Base-by-base conservation (phyloP, 192 early-diverging fungal genomes). In the Diversispora epigaea region DNA sequence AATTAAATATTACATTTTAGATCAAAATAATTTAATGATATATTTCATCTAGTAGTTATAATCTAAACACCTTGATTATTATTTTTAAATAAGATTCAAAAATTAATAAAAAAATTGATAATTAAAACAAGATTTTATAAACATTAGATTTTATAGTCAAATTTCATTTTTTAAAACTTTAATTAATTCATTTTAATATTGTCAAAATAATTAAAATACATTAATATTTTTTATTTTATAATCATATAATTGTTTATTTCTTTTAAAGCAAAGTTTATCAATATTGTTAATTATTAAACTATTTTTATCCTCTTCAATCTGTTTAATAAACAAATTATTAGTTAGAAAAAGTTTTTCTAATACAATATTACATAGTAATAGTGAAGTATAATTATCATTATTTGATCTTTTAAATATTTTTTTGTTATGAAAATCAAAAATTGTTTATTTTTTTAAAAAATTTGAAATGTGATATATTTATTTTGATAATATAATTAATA, bases 121-220 rank as follows among this genome's bases (percentile, higher is more conserved):
- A 73, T 11, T 61, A 19, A 11, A 44, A 73, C 9, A 73, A 45
- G n/a, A 73, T 73, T 73, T 73, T n/a, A 41, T 73, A n/a, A 21
- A 73, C 56, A 49, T 73, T 73, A 21, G 71, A 73, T 73, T 73
- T 17, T 6, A 73, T 19, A 21, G 61, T 45, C 61, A 73, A 11
- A 25, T 57, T 19, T 45, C 57, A 21, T 2, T 61, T n/a, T 61
- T 73, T 61, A 44, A 39, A 6, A 73, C 61, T 6, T 73, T 62
- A 25, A 73, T 1, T 45, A n/a, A 73, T 11, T 45, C 43, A 47
- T 73, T 73, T 61, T 73, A 44, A 19, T 60, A 73, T n/a, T 73
- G 12, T 8, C 44, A 6, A 1, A 73, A 73, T 45, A 73, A 21
- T 8, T 61, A 57, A 47, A 57, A 73, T 2, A 73, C 43, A 73